Conservation (phyloP, 805 yeast genomes). For the Barnettozyma californica region DNA sequence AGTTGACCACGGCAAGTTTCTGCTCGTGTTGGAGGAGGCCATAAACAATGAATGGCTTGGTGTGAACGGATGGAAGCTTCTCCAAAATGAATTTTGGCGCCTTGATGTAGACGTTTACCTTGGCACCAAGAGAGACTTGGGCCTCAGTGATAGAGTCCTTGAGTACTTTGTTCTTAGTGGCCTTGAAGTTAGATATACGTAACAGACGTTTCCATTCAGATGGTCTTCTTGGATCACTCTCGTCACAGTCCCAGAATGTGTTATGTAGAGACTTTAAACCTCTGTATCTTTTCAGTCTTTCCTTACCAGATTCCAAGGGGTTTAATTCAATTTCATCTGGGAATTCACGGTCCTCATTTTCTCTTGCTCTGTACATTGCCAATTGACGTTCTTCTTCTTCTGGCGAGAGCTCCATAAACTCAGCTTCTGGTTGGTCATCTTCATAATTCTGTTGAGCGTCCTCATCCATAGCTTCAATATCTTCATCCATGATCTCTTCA, state of each 20-base stretch:
- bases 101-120: slow-evolving; percentile 51
- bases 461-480: slow-evolving; percentile 27
- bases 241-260: slow-evolving; percentile 85
- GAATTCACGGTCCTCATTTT: slow-evolving; percentile 81
- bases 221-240: slow-evolving; percentile 71
- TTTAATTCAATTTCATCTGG: slow-evolving; percentile 91
- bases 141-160: slow-evolving; percentile 50
- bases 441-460: slow-evolving; percentile 28
- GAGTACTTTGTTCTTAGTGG: slow-evolving; percentile 61
- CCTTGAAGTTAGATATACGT: slow-evolving; percentile 70
- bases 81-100: slow-evolving; percentile 47
- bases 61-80: slow-evolving; percentile 37
- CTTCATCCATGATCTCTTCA: slow-evolving; percentile 23
- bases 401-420: slow-evolving; percentile 66
- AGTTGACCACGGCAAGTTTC: slow-evolving; percentile 75
- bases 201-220: slow-evolving; percentile 70
- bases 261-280: slow-evolving; percentile 80
- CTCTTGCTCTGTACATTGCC: slow-evolving; percentile 58
- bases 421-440: slow-evolving; percentile 36
- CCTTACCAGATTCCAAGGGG: slow-evolving; percentile 71
- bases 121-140: slow-evolving; percentile 57
- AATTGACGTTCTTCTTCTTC: slow-evolving; percentile 85
- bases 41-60: slow-evolving; percentile 57
- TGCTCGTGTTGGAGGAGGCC: slow-evolving; percentile 83
- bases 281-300: slow-evolving; percentile 71